Evolutionary conservation across 345 rosid genomes (phyloP).

Genomic region (Hibiscus mutabilis): DNA sequence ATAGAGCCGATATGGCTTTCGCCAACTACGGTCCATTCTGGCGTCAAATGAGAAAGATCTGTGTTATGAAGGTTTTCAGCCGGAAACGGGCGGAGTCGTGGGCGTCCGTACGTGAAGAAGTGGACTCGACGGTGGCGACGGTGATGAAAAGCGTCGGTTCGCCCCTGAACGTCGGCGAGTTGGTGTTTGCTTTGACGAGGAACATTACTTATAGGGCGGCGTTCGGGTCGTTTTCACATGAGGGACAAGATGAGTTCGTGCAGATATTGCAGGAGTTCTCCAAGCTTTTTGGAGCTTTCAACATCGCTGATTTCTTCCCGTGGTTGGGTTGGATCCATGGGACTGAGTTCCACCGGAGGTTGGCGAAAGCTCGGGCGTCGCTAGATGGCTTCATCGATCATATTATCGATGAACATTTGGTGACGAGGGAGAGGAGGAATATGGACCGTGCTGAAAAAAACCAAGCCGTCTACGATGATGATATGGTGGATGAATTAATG

Average conservation of each 20-base stretch:
- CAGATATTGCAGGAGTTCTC: conserved; percentile 81
- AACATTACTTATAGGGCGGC: conserved; percentile 76
- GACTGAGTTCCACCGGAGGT: conserved; percentile 38
- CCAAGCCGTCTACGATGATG: conserved; percentile 34
- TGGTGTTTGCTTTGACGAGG: conserved; percentile 58
- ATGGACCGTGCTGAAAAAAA: neutral
- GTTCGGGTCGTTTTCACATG: conserved; percentile 53
- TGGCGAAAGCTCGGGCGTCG: conserved; percentile 48
- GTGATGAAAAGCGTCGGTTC: conserved; percentile 34
- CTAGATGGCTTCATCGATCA: conserved; percentile 67
- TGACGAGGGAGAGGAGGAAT: conserved; percentile 22
- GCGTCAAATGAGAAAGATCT: conserved; percentile 90
- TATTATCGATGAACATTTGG: conserved; percentile 67
- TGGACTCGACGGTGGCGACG: conserved; percentile 32
- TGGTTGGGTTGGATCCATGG: conserved; percentile 59
- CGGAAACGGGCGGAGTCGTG: conserved; percentile 81
- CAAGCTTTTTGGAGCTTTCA: conserved; percentile 78
- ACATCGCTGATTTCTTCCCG: conserved; percentile 74
- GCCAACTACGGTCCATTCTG: conserved; percentile 90
- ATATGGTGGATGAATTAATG: conserved; percentile 80
- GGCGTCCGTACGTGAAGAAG: conserved; percentile 85
- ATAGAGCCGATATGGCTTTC: conserved; percentile 89
- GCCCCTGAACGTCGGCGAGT: conserved; percentile 56
- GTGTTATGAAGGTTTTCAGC: conserved; percentile 75
- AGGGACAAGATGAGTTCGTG: conserved; percentile 66